phyloP scores from a whole-genome alignment of 1,284 basidiomycete species.

The Acaromyces ingoldii region DNA sequence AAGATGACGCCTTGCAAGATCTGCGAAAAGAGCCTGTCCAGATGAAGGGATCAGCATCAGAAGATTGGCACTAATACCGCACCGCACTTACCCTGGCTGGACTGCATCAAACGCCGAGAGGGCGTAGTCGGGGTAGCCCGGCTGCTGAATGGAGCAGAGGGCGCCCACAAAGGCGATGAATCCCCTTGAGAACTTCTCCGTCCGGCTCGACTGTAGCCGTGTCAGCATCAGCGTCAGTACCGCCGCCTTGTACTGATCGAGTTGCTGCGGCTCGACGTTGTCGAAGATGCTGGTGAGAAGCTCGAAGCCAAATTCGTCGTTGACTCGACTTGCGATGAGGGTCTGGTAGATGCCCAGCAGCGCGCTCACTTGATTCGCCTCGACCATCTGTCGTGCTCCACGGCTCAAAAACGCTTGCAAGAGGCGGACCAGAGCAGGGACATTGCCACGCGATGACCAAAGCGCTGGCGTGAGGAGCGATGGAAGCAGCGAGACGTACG shows the following conservation, averaged over 20 bases:
- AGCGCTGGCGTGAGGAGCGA: slow-evolving; percentile 78
- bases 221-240: slow-evolving; percentile 77
- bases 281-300: slow-evolving; percentile 73
- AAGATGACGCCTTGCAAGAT: slow-evolving; percentile 73
- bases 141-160: slow-evolving; percentile 68
- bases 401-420: slow-evolving; percentile 76
- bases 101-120: slow-evolving; percentile 73
- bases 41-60: not conserved
- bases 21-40: slow-evolving; percentile 66
- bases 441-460: slow-evolving; percentile 93
- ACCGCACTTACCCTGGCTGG: slow-evolving; percentile 62
- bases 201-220: slow-evolving; percentile 80
- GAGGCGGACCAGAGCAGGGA: slow-evolving; percentile 85
- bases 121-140: slow-evolving; percentile 70
- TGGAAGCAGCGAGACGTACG: slow-evolving; percentile 74
- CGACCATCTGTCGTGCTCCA: slow-evolving; percentile 68
- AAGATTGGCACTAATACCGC: not conserved
- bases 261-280: slow-evolving; percentile 61
- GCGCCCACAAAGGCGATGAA: slow-evolving; percentile 76
- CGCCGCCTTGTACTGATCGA: slow-evolving; percentile 68
- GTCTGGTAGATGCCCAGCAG: slow-evolving; percentile 89
- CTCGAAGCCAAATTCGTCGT: slow-evolving; percentile 88
- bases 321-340: slow-evolving; percentile 78
- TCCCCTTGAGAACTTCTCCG: slow-evolving; percentile 78
- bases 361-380: slow-evolving; percentile 67